Evolutionary conservation across 441 rosid genomes (phyloP), one percentile per base, ranked within the genome.

Genomic region (Geranium incanum): DNA sequence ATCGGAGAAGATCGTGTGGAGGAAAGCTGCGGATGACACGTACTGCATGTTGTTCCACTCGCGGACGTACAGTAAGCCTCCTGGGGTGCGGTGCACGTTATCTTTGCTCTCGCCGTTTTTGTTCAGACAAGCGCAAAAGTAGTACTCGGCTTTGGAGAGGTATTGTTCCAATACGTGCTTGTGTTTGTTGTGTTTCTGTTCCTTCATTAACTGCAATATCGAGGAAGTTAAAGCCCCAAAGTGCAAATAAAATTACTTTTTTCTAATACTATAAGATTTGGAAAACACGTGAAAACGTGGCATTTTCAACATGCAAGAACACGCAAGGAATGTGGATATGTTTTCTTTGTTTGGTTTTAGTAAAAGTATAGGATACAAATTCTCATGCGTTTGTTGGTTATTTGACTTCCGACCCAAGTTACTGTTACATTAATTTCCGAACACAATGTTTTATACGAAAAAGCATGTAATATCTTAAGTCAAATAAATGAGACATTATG

Each of bases 41-140:
- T 81, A 84, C 63, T 84, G 87, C 81, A 84, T 79, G 78, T 84
- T 84, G 75, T 84, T 80, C 87, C 87, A 84, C 68, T 73, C 65
- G 52, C 87, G 79, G 72, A 69, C 36, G 74, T 69, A 81, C 21
- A 84, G 6, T 55, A 81, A 50, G 16, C 84, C 85, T 4, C 81
- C 82, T 4, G 83, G 85, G 52, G 87, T 84, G 72, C 80, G 84
- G 6, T 15, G 36, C 72, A 80, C 83, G 23, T 84, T 84, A 3
- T 70, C 55, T 45, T 45, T 45, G 3, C n/a, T 73, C 0, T 4
- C 36, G 36, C 68, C 76, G 79, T 74, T 78, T 60, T 76, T 73
- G 77, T 72, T 72, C 3, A 84, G 84, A 71, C 85, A 80, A 8
- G 85, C 76, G 69, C 86, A 84, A 0, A 82, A 19, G 7, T 84